Base-by-base conservation (phyloP, 2,329 filamentous ascomycete genomes). In the Whalleya microplaca region DNA sequence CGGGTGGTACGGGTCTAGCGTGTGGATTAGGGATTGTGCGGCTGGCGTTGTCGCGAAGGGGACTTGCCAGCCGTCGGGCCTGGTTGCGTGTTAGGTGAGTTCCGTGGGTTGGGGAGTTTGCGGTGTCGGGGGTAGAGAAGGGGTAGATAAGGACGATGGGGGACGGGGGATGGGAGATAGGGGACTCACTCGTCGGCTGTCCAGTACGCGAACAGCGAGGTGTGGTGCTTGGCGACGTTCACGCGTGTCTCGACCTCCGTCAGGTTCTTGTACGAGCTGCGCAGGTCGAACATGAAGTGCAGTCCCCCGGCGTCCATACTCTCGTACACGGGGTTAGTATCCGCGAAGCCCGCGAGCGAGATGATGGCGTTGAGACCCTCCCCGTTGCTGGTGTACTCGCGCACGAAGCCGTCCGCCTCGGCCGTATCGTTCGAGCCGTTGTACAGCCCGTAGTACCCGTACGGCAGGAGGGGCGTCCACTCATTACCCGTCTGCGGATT, bases 1-100 rank as follows among this genome's bases (percentile, higher is more conserved):
- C 0, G 84, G 84, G 70, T 87, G 85, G 70, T 87, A 87, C 0
- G 81, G 81, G 69, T 88, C 85, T 1, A 85, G 68, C 0, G 66
- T 56, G 55, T 83, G 78, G 61, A 86, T 67, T 0, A 69, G 58
- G 4, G 61, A 44, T 21, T 64, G 63, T 0, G 67, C 67, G 2
- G 66, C 66, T 0, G 65, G 65, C 0, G 82, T 77, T 0, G 75
- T 75, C 55, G 80, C 73, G 53, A 86, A 76, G 5, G 83, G 78
- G 62, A 85, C 78, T 53, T 82, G 77, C 69, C 77, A 76, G 19
- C 84, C 84, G 65, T 86, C 84, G 4, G 83, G 81, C 60, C 73
- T 76, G 48, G 29, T 53, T 48, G 45, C 40, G 51, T 18, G 40
- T 49, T 2, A 45, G 32, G 14, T 16, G 19, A 41, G 37, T 29